Base-by-base conservation (phyloP, 331 rosid genomes). In the Acacia concinna region DNA sequence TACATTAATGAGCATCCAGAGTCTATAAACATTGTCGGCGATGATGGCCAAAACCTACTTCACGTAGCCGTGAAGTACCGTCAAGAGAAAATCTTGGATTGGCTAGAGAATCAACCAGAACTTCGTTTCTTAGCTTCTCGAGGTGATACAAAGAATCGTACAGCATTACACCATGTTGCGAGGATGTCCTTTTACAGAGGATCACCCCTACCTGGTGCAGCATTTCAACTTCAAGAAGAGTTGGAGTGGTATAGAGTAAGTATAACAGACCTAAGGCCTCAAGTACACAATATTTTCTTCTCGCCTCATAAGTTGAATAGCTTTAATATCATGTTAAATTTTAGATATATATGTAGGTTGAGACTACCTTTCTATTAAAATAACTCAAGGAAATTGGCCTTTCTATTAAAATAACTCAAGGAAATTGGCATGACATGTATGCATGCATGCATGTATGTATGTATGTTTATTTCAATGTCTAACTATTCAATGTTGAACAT, bases 21-120 rank as follows among this genome's bases (percentile, higher is more conserved):
- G 9, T 85, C 85, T 6, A 6, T 60, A 12, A 65, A 35, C 30
- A 73, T 80, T 25, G n/a, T 85, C 6, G 40, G 56, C 17, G 0
- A 18, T 0, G 65, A 68, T 0, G 75, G 70, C 13, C 25, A 15
- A 20, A 88, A 81, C 57, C 75, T 88, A 64, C 80, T 87, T 32
- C 86, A 83, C 20, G 28, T 86, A 35, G 80, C 79, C 8, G 73
- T 81, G 2, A 35, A 17, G 41, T 77, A 86, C 44, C 84, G 86
- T 20, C 81, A 60, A 15, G 0, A 13, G 5, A 15, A 80, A 20
- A 73, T 86, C 60, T 77, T 62, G 31, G 27, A 47, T 2, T 17
- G 23, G 34, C n/a, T 79, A 23, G 25, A 35, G 73, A 34, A 37
- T 47, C 23, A 79, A 12, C 3, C 32, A 12, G 13, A 30, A 7